Percentiles rank a stretch among this genome's conserved stretches.
Evolutionary conservation across 495 filamentous ascomycete species (phyloP).

Genomic region (Pyronema omphalodes): DNA sequence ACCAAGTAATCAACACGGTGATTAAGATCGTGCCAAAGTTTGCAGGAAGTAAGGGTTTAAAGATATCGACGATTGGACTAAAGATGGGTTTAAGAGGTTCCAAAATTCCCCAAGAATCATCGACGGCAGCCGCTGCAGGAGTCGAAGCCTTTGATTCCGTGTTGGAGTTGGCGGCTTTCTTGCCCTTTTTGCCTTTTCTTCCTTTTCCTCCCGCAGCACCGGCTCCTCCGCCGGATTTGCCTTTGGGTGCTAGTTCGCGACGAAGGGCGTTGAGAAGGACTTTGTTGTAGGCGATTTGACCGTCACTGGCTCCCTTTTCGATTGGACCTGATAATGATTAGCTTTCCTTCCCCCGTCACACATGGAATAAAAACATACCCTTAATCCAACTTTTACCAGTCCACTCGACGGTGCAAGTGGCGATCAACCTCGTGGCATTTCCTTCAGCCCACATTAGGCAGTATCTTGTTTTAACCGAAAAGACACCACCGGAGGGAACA

Average conservation of each 20-base stretch:
- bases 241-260: slow-evolving; percentile 41
- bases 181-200: slow-evolving; percentile 38
- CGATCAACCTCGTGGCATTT: slow-evolving; percentile 63
- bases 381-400: slow-evolving; percentile 96
- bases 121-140: slow-evolving; percentile 25
- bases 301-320: slow-evolving; percentile 3
- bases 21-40: slow-evolving; percentile 42
- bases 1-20: slow-evolving; percentile 36
- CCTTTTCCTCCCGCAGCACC: slow-evolving; percentile 27
- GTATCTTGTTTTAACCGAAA: slow-evolving; percentile 80
- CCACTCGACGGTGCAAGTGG: slow-evolving; percentile 88
- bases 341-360: too few species aligned
- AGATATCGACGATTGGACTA: slow-evolving; percentile 48
- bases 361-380: slow-evolving; percentile 35
- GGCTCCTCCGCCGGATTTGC: slow-evolving; percentile 27
- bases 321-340: slow-evolving; percentile 9
- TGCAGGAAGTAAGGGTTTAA: slow-evolving; percentile 50
- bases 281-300: slow-evolving; percentile 56
- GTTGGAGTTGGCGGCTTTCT: slow-evolving; percentile 13
- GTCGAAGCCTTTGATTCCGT: slow-evolving; percentile 26
- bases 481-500: slow-evolving; percentile 85
- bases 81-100: slow-evolving; percentile 56
- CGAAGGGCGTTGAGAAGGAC: slow-evolving; percentile 58
- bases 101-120: slow-evolving; percentile 55
- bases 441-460: slow-evolving; percentile 79